phyloP scores from a whole-genome alignment of 225 moss, liverwort and hornwort species.

The Antitrichia curtipendula region DNA sequence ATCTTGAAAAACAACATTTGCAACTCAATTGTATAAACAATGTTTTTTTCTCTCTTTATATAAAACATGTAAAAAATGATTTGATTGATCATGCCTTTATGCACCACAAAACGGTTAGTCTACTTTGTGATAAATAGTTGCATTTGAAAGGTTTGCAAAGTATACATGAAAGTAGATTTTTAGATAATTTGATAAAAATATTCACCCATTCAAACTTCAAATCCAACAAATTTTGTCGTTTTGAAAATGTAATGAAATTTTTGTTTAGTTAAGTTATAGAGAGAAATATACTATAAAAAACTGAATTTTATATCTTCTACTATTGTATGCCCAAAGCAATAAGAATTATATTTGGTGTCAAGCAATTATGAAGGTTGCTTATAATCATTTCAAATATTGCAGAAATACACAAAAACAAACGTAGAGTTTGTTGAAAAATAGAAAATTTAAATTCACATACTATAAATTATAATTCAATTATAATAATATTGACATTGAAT shows the following conservation, averaged over 20 bases:
- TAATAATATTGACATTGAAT: not conserved
- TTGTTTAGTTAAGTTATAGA: not conserved
- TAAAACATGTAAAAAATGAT: not conserved
- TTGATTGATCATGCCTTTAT: not conserved
- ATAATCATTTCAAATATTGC: not conserved
- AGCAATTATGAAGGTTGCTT: not conserved
- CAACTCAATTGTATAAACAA: not conserved
- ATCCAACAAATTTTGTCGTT: not conserved
- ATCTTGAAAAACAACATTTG: not conserved
- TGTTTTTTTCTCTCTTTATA: not conserved
- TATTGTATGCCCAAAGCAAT: not conserved
- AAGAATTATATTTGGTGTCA: not conserved
- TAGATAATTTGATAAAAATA: not conserved
- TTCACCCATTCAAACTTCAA: not conserved
- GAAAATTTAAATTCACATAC: not conserved
- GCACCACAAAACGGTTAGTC: not conserved
- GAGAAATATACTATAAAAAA: rapidly evolving
- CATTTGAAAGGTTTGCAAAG: not conserved
- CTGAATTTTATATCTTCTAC: not conserved
- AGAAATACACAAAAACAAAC: not conserved
- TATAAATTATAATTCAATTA: not conserved
- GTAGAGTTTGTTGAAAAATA: no score
- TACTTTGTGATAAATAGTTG: not conserved
- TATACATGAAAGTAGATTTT: not conserved
- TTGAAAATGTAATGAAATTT: not conserved